A percentile compares a stretch with the other conserved stretches of the same genome.
phyloP scores from a whole-genome alignment of 1,284 basidiomycete genomes.

The Lignosus rhinocerotis region DNA sequence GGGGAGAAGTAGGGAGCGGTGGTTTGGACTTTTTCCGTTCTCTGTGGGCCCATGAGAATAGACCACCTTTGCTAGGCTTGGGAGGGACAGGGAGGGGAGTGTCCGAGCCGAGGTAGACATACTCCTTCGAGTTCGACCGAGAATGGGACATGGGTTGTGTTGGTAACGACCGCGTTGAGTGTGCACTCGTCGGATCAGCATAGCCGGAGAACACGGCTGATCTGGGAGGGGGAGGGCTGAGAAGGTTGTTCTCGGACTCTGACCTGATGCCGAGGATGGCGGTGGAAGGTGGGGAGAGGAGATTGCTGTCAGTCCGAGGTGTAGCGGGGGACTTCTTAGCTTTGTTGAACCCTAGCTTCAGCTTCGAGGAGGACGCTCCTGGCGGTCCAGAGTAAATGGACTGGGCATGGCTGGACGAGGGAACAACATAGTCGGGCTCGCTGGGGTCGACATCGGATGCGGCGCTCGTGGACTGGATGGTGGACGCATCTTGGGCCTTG shows the following conservation, averaged over 20 bases:
- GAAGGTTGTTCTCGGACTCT: conserved; percentile 36
- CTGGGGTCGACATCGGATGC: conserved; percentile 26
- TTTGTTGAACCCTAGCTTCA: conserved; percentile 35
- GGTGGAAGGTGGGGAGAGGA: conserved; percentile 25
- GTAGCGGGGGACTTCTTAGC: conserved; percentile 30
- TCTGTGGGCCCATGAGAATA: conserved; percentile 40
- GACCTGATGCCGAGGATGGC: conserved; percentile 36
- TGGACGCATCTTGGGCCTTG: conserved; percentile 22
- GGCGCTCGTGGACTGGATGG: conserved; percentile 18
- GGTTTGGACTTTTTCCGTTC: conserved; percentile 45
- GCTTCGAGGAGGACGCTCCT: conserved; percentile 36
- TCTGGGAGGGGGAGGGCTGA: conserved; percentile 52
- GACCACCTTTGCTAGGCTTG: conserved; percentile 35
- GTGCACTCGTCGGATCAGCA: conserved; percentile 45
- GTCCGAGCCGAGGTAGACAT: conserved; percentile 23
- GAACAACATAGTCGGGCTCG: conserved; percentile 34
- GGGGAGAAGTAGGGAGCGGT: conserved; percentile 28
- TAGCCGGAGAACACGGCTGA: conserved; percentile 57
- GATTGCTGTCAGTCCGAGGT: conserved; percentile 23
- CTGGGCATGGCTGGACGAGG: conserved; percentile 23
- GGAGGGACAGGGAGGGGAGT: conserved; percentile 25
- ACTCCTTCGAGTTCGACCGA: conserved; percentile 21
- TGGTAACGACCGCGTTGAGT: conserved; percentile 65
- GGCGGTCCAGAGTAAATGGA: conserved; percentile 28
- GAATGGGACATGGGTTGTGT: conserved; percentile 30